Conservation (phyloP, 495 filamentous ascomycete genomes). For the Talaromyces thailandensis region DNA sequence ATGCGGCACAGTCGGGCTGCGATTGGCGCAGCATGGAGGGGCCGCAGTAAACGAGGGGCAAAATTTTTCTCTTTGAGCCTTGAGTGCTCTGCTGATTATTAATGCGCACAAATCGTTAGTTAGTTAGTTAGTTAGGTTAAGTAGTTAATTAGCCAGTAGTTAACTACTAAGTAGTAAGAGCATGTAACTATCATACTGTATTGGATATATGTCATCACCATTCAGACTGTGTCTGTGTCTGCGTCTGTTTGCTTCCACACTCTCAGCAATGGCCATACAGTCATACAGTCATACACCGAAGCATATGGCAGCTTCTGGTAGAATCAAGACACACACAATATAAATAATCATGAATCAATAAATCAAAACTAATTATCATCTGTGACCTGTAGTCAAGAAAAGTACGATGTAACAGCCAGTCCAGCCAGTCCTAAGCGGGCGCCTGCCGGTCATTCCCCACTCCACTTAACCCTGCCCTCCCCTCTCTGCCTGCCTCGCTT, state of each 20-base stretch:
- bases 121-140: too few species aligned
- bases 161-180: too few species aligned
- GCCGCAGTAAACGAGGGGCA: conserved; percentile 8
- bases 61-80: not conserved
- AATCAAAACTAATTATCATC: not conserved
- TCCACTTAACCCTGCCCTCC: conserved; percentile 4
- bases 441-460: not conserved
- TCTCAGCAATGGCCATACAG: too few species aligned
- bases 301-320: too few species aligned
- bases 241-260: too few species aligned
- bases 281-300: too few species aligned
- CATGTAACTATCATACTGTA: too few species aligned
- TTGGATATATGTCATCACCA: not conserved
- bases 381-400: not conserved
- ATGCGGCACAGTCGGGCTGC: not conserved
- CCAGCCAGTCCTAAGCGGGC: too few species aligned
- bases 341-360: too few species aligned
- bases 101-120: conserved; percentile 1
- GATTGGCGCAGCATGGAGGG: conserved; percentile 3
- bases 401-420: too few species aligned
- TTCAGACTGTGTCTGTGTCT: not conserved
- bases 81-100: not conserved
- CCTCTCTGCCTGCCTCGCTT: conserved; percentile 17
- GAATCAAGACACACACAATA: not conserved
- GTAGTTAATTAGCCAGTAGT: too few species aligned